phyloP scores from a whole-genome alignment of 495 filamentous ascomycete species.

The Friedmanniomyces simplex region DNA sequence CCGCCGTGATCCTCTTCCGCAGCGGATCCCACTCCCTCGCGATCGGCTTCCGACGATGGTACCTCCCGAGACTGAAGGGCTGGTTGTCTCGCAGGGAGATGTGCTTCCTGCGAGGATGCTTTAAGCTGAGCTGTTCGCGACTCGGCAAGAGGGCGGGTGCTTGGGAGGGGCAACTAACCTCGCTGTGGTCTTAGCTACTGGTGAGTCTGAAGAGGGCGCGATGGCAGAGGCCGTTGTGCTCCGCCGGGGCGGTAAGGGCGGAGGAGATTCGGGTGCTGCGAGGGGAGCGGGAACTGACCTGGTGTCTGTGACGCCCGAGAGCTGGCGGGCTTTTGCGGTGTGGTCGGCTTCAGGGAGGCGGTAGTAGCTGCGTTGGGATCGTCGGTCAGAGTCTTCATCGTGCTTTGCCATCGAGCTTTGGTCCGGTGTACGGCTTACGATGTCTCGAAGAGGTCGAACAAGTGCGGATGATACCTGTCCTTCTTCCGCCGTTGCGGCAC shows the following conservation, averaged over 20 bases:
- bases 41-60: conserved; percentile 30
- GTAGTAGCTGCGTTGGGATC: not conserved
- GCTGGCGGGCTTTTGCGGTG: not conserved
- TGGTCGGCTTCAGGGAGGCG: not conserved
- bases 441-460: conserved; percentile 10
- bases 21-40: conserved; percentile 54
- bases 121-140: conserved; percentile 10
- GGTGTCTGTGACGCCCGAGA: conserved; percentile 8
- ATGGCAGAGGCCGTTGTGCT: not conserved
- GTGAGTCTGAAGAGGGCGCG: not conserved
- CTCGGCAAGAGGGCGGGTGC: not conserved
- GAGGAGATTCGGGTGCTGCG: not conserved
- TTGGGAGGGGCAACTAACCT: conserved; percentile 10
- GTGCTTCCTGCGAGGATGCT: conserved; percentile 20
- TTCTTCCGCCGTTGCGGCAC: not conserved
- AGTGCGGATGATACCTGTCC: conserved; percentile 1
- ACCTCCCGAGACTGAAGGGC: conserved; percentile 21
- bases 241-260: not conserved
- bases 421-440: not conserved
- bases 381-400: too few species aligned
- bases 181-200: not conserved
- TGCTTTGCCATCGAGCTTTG: too few species aligned
- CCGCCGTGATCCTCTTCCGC: conserved; percentile 56
- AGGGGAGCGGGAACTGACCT: conserved; percentile 7
- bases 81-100: conserved; percentile 20